Evolutionary conservation across 352 stramenopile species (phyloP).

Genomic region (Pythium brachiatum): DNA sequence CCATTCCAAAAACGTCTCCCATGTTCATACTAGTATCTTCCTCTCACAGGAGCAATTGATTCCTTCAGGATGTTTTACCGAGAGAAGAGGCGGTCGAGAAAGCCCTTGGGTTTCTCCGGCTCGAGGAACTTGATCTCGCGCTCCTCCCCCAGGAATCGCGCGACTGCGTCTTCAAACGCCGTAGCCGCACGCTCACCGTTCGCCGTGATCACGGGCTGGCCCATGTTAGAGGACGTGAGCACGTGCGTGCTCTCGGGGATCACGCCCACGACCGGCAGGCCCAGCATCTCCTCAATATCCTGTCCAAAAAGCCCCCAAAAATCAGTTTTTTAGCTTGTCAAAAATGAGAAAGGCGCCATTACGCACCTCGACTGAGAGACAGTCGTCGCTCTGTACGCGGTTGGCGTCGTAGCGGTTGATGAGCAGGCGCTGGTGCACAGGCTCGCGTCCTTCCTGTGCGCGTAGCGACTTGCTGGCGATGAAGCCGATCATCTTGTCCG

Average conservation of each 20-base stretch:
- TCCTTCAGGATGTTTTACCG: constrained; percentile 23
- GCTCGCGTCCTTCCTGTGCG: constrained; percentile 69
- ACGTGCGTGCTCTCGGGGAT: constrained; percentile 90
- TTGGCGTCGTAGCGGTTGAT: constrained; percentile 92
- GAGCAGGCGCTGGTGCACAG: constrained; percentile 82
- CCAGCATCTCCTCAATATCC: constrained; percentile 93
- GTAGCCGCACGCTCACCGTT: constrained; percentile 66
- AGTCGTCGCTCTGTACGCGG: constrained; percentile 87
- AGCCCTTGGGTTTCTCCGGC: constrained; percentile 73
- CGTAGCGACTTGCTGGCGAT: constrained; percentile 88
- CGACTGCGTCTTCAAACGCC: constrained; percentile 89
- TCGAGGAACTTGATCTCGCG: constrained; percentile 86
- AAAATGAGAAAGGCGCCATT: background rate
- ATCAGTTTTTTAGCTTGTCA: background rate
- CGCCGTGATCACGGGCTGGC: constrained; percentile 87
- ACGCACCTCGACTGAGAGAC: constrained; percentile 77
- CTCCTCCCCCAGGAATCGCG: constrained; percentile 87
- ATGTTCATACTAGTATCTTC: background rate
- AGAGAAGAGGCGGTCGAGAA: constrained; percentile 76
- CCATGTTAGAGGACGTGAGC: constrained; percentile 92
- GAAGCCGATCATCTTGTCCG: constrained; percentile 96
- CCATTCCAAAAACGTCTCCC: background rate
- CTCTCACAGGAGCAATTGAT: background rate
- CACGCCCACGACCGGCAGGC: constrained; percentile 86
- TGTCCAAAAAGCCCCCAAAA: constrained; percentile 10